phyloP scores from a whole-genome alignment of 768 basidiomycete genomes.

The Coprinopsis strossmayeri region DNA sequence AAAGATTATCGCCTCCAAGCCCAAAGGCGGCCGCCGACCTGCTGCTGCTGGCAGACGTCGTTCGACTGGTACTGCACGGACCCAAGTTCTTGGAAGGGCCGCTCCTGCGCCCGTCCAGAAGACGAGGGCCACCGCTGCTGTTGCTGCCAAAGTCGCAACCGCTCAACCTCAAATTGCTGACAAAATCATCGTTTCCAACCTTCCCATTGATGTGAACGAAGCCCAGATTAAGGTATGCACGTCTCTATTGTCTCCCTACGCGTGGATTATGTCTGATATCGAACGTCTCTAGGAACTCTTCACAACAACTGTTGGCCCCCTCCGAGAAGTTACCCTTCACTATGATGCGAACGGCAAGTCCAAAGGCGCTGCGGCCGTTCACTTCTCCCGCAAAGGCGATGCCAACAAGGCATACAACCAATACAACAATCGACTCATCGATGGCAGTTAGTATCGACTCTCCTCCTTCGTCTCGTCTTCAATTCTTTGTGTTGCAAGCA shows the following conservation, averaged over 20 bases:
- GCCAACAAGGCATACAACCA: conserved; percentile 87
- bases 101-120: conserved; percentile 41
- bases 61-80: conserved; percentile 33
- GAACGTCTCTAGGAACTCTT: conserved; percentile 66
- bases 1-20: conserved; percentile 65
- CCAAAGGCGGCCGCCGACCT: conserved; percentile 41
- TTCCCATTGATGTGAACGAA: conserved; percentile 91
- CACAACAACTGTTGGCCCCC: conserved; percentile 80
- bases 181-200: conserved; percentile 95
- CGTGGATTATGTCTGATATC: neutral
- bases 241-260: neutral
- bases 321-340: conserved; percentile 77
- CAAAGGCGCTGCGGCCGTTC: conserved; percentile 84
- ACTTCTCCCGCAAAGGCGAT: conserved; percentile 82
- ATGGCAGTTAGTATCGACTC: conserved; percentile 98
- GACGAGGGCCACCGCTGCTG: conserved; percentile 31
- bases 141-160: conserved; percentile 35
- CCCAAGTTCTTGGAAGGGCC: conserved; percentile 55
- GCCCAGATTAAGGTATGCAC: conserved; percentile 78
- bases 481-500: conserved; percentile 23
- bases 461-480: conserved; percentile 36
- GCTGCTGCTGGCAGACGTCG: conserved; percentile 20
- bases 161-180: conserved; percentile 48
- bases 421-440: conserved; percentile 99
- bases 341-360: conserved; percentile 83